Conservation (phyloP, 202 grass and related monocot species). For the Hordeum pubiflorum region DNA sequence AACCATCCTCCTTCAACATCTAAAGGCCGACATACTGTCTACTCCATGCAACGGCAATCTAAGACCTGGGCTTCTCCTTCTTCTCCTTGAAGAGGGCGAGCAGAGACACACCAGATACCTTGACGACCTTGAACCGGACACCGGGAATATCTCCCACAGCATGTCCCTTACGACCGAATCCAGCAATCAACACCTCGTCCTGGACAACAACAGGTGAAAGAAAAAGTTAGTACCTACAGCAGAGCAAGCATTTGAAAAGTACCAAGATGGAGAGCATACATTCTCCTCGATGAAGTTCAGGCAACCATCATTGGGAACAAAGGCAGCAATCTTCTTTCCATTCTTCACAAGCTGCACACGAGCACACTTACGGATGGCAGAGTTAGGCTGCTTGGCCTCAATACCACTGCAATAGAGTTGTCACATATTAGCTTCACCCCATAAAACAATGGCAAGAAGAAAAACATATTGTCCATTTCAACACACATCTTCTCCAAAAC, state of each 20-base stretch:
- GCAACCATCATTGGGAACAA: slow-evolving; percentile 69
- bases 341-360: slow-evolving; percentile 73
- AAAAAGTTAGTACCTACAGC: not conserved
- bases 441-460: not conserved
- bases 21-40: not conserved
- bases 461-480: not conserved
- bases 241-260: not conserved
- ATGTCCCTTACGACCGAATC: slow-evolving; percentile 66
- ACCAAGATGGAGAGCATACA: slow-evolving; percentile 11
- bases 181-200: slow-evolving; percentile 76
- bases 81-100: slow-evolving; percentile 72
- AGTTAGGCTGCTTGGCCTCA: slow-evolving; percentile 67
- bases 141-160: slow-evolving; percentile 68
- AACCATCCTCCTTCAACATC: slow-evolving; percentile 22
- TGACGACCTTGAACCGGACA: slow-evolving; percentile 72
- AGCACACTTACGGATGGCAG: slow-evolving; percentile 75
- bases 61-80: slow-evolving; percentile 72
- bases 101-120: slow-evolving; percentile 71
- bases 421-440: not conserved
- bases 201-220: not conserved
- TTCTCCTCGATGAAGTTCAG: slow-evolving; percentile 73
- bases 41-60: slow-evolving; percentile 14
- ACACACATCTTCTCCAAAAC: slow-evolving; percentile 70
- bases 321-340: slow-evolving; percentile 80
- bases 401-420: slow-evolving; percentile 49